Conservation (phyloP, 1,139 yeast species). For the Diutina mesorugosa region DNA sequence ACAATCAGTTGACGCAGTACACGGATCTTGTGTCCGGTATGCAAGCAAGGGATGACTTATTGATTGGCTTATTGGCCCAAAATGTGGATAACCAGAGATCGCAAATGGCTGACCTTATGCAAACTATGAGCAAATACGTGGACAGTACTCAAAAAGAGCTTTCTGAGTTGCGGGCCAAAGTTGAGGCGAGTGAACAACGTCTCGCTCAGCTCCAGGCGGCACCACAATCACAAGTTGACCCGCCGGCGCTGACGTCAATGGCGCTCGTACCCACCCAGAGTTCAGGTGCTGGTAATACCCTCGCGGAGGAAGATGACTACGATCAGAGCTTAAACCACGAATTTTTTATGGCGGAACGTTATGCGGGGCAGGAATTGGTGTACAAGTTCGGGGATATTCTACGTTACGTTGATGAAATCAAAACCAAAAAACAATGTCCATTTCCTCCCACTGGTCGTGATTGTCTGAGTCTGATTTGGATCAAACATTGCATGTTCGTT, state of each 20-base stretch:
- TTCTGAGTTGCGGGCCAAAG: neutral
- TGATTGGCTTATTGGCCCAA: neutral
- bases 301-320: neutral
- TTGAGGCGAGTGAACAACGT: neutral
- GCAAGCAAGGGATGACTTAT: neutral
- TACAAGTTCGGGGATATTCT: neutral
- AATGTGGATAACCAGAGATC: neutral
- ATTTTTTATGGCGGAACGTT: neutral
- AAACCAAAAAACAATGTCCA: neutral
- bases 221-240: neutral
- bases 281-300: neutral
- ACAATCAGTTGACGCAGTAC: neutral
- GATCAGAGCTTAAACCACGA: neutral
- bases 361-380: neutral
- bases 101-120: neutral
- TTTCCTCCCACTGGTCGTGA: constrained; percentile 1
- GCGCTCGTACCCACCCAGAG: neutral
- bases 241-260: neutral
- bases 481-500: neutral
- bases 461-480: neutral
- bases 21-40: neutral
- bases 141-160: neutral
- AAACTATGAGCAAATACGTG: neutral
- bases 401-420: neutral
- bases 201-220: too few relatives aligned